Percentiles rank a stretch among this genome's conserved stretches.
Conservation (phyloP, 345 rosid genomes). For the Salix udensis region DNA sequence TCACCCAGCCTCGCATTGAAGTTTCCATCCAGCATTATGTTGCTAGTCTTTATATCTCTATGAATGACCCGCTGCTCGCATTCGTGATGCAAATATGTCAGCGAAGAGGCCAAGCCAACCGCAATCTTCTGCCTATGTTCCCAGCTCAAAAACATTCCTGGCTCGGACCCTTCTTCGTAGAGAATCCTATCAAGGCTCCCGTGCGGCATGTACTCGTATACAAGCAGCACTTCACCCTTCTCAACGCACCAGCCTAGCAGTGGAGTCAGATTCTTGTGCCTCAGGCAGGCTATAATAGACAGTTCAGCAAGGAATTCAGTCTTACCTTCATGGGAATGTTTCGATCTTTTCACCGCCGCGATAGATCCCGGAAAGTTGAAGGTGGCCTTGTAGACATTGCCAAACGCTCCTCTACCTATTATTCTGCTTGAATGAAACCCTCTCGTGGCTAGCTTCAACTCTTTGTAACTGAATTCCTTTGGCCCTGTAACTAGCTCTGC, state of each 20-base stretch:
- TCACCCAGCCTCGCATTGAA: constrained; percentile 88
- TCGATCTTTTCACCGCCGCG: constrained; percentile 85
- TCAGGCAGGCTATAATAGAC: constrained; percentile 77
- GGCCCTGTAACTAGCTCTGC: constrained; percentile 70
- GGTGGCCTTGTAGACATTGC: constrained; percentile 77
- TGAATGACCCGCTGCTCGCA: constrained; percentile 96
- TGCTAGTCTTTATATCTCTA: constrained; percentile 84
- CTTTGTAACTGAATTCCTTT: constrained; percentile 68
- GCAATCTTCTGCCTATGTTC: constrained; percentile 64
- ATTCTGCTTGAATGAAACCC: constrained; percentile 84
- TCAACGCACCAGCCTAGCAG: constrained; percentile 92
- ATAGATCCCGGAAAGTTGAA: constrained; percentile 50
- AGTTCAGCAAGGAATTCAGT: constrained; percentile 82
- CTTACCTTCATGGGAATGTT: constrained; percentile 74
- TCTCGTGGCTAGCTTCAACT: constrained; percentile 63
- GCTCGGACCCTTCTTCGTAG: constrained; percentile 45
- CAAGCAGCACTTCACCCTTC: constrained; percentile 78
- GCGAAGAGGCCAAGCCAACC: constrained; percentile 72
- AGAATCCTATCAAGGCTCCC: constrained; percentile 84
- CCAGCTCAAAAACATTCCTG: constrained; percentile 54
- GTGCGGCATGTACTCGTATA: constrained; percentile 88
- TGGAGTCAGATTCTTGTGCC: constrained; percentile 90
- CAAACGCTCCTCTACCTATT: constrained; percentile 81
- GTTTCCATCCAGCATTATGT: constrained; percentile 79
- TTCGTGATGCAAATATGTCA: constrained; percentile 81